Conservation (phyloP, 2,329 filamentous ascomycete species). For the Sordariomycetes sp. region DNA sequence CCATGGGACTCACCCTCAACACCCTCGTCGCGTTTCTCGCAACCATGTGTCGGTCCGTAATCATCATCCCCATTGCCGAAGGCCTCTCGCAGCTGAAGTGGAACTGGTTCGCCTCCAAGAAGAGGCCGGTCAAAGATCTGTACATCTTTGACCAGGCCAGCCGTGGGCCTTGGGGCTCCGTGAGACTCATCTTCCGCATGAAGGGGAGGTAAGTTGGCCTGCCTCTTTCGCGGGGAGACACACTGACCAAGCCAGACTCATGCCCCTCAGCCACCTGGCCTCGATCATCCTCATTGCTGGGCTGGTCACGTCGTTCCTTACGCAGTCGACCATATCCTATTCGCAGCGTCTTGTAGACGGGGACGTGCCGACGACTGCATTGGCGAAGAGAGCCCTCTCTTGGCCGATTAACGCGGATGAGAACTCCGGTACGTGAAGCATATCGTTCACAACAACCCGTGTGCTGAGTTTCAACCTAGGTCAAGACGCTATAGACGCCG, state of each 20-base stretch:
- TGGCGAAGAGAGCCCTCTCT: background rate
- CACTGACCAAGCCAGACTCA: background rate
- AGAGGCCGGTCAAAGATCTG: constrained; percentile 8
- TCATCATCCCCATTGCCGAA: constrained; percentile 14
- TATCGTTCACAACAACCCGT: too few relatives aligned
- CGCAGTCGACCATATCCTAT: constrained; percentile 8
- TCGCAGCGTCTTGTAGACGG: background rate
- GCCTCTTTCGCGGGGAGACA: too few relatives aligned
- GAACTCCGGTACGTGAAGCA: too few relatives aligned
- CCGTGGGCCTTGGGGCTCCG: constrained; percentile 9
- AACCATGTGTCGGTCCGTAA: constrained; percentile 13
- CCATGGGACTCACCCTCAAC: constrained; percentile 16
- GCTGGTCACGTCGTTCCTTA: constrained; percentile 8
- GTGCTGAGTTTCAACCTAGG: too few relatives aligned
- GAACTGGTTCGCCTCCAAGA: constrained; percentile 7
- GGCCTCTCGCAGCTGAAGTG: constrained; percentile 12
- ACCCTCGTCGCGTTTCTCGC: constrained; percentile 16
- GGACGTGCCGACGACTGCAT: background rate
- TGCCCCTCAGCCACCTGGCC: constrained; percentile 1
- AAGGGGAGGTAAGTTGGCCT: constrained; percentile 1
- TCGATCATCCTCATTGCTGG: constrained; percentile 6
- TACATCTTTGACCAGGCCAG: constrained; percentile 9
- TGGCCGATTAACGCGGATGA: background rate
- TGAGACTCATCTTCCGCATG: constrained; percentile 5
- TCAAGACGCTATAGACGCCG: background rate